Evolutionary conservation across 108 stramenopile species (phyloP).

Genomic region (Asterionellopsis glacialis): DNA sequence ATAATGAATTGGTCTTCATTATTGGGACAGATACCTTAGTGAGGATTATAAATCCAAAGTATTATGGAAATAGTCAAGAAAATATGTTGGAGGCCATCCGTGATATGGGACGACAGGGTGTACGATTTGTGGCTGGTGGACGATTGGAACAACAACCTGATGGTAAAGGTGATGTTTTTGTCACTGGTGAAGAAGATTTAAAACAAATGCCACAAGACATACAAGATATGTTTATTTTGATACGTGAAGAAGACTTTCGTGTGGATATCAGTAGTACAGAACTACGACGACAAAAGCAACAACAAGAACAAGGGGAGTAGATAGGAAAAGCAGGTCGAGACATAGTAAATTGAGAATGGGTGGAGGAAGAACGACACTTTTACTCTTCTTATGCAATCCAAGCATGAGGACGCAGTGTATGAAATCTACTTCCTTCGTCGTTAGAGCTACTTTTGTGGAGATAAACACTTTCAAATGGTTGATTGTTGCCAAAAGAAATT

Average conservation of each 20-base stretch:
- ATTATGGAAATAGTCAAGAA: slow-evolving; percentile 59
- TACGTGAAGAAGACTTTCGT: slow-evolving; percentile 68
- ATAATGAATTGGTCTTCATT: slow-evolving; percentile 50
- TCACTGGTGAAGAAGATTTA: slow-evolving; percentile 62
- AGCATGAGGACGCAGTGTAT: too few relatives aligned
- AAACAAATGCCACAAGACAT: slow-evolving; percentile 45
- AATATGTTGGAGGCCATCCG: slow-evolving; percentile 49
- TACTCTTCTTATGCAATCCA: too few relatives aligned
- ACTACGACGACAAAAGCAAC: slow-evolving; percentile 33
- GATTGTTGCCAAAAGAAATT: too few relatives aligned
- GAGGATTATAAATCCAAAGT: slow-evolving; percentile 86
- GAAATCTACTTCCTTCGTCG: too few relatives aligned
- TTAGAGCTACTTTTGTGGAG: too few relatives aligned
- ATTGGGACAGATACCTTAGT: slow-evolving; percentile 86
- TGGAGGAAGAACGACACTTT: too few relatives aligned
- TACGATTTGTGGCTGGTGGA: slow-evolving; percentile 76
- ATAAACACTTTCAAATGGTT: too few relatives aligned
- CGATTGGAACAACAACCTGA: slow-evolving; percentile 36
- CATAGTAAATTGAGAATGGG: too few relatives aligned
- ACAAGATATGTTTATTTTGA: slow-evolving; percentile 56
- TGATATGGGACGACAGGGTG: slow-evolving; percentile 53
- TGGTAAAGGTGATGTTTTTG: slow-evolving; percentile 25
- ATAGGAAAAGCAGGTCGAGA: too few relatives aligned
- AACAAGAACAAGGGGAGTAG: slow-evolving; percentile 4
- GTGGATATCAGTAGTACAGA: slow-evolving; percentile 77